Evolutionary conservation across 1,284 basidiomycete genomes (phyloP).

Genomic region (Cutaneotrichosporon curvatum): DNA sequence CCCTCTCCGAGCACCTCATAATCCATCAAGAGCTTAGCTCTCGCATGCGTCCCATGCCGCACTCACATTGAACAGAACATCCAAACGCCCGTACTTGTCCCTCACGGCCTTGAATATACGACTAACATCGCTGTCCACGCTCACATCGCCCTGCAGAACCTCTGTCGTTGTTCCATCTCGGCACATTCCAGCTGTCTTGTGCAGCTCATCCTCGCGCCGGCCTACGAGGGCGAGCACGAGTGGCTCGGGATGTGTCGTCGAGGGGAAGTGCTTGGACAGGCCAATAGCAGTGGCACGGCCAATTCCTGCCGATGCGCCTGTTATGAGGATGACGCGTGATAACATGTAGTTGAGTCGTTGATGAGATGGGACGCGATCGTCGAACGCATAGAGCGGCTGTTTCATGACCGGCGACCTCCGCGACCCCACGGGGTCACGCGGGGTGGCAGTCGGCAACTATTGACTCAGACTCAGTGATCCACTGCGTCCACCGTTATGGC

Average conservation of each 20-base stretch:
- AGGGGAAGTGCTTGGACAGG: constrained; percentile 48
- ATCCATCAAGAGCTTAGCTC: too few relatives aligned
- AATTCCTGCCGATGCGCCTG: constrained; percentile 48
- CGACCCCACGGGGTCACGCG: too few relatives aligned
- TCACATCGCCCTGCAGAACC: constrained; percentile 55
- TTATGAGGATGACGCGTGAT: constrained; percentile 36
- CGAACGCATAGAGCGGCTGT: too few relatives aligned
- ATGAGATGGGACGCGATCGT: too few relatives aligned
- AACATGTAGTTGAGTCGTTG: too few relatives aligned
- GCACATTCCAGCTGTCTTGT: constrained; percentile 51
- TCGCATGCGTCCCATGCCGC: background rate
- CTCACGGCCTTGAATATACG: constrained; percentile 55
- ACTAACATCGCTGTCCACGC: constrained; percentile 28
- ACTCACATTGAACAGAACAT: constrained; percentile 67
- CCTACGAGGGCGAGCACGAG: constrained; percentile 53
- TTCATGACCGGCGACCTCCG: too few relatives aligned
- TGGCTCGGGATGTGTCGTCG: constrained; percentile 51
- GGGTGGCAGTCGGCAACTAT: too few relatives aligned
- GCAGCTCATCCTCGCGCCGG: constrained; percentile 55
- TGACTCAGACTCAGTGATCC: too few relatives aligned
- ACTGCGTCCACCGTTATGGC: too few relatives aligned
- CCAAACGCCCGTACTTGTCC: constrained; percentile 58
- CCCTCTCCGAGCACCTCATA: background rate
- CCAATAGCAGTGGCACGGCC: constrained; percentile 52
- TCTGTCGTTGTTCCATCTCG: constrained; percentile 43